Percentiles rank a stretch among this genome's conserved stretches.
Evolutionary conservation across 2,329 filamentous ascomycete species (phyloP).

Genomic region (Botrytis porri): DNA sequence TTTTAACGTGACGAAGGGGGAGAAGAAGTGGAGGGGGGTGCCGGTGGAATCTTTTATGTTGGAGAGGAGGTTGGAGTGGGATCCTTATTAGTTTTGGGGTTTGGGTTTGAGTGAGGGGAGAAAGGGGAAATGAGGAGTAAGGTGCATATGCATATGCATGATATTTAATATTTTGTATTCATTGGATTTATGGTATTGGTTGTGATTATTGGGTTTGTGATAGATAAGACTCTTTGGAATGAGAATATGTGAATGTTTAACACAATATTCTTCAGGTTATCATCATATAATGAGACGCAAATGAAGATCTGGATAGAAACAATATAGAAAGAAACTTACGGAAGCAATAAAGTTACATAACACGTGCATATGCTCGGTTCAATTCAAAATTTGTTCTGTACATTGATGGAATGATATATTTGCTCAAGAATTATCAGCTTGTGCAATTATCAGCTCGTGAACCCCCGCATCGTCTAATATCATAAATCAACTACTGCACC

Average conservation of each 20-base stretch:
- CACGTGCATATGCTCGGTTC: background rate
- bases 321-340: background rate
- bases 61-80: slow-evolving; percentile 19
- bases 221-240: background rate
- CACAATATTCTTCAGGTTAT: background rate
- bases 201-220: background rate
- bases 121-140: too few relatives aligned
- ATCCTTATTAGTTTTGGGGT: slow-evolving; percentile 11
- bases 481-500: background rate
- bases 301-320: background rate
- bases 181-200: background rate
- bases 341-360: background rate
- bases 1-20: background rate
- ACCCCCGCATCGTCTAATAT: background rate
- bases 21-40: slow-evolving; percentile 11
- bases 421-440: background rate
- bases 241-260: background rate
- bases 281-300: background rate
- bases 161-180: background rate
- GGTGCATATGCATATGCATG: background rate
- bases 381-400: background rate
- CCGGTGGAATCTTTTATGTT: slow-evolving; percentile 16
- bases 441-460: background rate
- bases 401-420: background rate
- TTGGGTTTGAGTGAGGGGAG: background rate